Evolutionary conservation across 345 rosid genomes (phyloP).

Genomic region (Heritiera fomes): DNA sequence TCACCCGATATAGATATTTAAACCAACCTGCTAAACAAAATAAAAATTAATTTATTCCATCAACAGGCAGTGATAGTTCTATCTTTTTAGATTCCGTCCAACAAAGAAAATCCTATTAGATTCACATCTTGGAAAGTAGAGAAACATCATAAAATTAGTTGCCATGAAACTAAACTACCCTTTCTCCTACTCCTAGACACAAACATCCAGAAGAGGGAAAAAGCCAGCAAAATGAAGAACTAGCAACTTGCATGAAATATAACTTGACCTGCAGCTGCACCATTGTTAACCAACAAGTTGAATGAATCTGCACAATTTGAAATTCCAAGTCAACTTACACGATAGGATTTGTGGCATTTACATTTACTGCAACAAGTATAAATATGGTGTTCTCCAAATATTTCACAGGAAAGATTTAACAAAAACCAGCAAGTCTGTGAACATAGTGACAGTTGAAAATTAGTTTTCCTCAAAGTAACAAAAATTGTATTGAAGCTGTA

Average conservation of each 20-base stretch:
- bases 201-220: conserved; percentile 3
- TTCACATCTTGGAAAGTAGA: background rate
- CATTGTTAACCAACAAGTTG: conserved; percentile 89
- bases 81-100: background rate
- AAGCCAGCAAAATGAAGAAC: background rate
- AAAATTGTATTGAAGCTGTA: background rate
- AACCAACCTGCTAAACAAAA: background rate
- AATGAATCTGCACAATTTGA: conserved; percentile 67
- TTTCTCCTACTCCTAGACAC: background rate
- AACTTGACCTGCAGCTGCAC: conserved; percentile 96
- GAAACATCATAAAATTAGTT: background rate
- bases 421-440: background rate
- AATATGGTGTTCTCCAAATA: background rate
- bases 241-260: conserved; percentile 71
- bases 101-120: no score
- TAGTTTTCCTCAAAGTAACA: background rate
- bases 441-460: background rate
- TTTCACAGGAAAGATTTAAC: conserved; percentile 10
- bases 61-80: background rate
- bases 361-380: background rate
- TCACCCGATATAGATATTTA: background rate
- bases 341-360: background rate
- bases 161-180: no score
- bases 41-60: background rate
- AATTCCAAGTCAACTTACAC: background rate